Evolutionary conservation across 805 yeast genomes (phyloP).

Genomic region (Brettanomyces bruxellensis): DNA sequence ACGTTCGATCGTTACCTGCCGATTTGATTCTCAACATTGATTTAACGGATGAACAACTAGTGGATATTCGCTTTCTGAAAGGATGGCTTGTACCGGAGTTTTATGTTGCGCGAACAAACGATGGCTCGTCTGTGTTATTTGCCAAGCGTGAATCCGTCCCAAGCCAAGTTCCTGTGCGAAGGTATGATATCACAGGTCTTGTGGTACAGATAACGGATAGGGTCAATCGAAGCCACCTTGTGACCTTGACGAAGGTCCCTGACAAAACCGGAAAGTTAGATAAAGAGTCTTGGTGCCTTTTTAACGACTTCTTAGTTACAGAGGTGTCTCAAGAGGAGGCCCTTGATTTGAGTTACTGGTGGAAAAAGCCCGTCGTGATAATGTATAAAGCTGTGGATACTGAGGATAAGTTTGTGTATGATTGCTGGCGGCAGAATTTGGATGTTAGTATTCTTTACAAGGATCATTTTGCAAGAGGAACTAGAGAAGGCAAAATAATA

Average conservation of each 20-base stretch:
- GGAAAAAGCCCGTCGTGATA: slow-evolving; percentile 78
- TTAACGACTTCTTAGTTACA: slow-evolving; percentile 85
- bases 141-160: slow-evolving; percentile 17
- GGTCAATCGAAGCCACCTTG: slow-evolving; percentile 48
- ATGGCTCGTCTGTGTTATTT: slow-evolving; percentile 19
- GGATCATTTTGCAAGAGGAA: slow-evolving; percentile 65
- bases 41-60: slow-evolving; percentile 46
- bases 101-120: slow-evolving; percentile 25
- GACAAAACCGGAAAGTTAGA: slow-evolving; percentile 6
- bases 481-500: slow-evolving; percentile 44
- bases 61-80: slow-evolving; percentile 35
- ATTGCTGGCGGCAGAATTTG: slow-evolving; percentile 43
- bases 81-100: slow-evolving; percentile 60
- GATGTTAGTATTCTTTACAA: slow-evolving; percentile 60
- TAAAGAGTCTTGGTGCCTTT: slow-evolving; percentile 61
- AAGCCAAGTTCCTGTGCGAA: slow-evolving; percentile 13
- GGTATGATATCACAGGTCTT: slow-evolving; percentile 58
- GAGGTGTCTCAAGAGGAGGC: slow-evolving; percentile 72
- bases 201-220: slow-evolving; percentile 59
- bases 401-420: slow-evolving; percentile 32
- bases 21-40: slow-evolving; percentile 54
- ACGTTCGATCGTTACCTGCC: slow-evolving; percentile 52
- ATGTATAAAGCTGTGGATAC: slow-evolving; percentile 49
- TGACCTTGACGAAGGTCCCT: slow-evolving; percentile 45
- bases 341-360: slow-evolving; percentile 55